A percentile compares a stretch with the other conserved stretches of the same genome.
Evolutionary conservation across 257 asterid genomes (phyloP).

Genomic region (Coffea canephora): DNA sequence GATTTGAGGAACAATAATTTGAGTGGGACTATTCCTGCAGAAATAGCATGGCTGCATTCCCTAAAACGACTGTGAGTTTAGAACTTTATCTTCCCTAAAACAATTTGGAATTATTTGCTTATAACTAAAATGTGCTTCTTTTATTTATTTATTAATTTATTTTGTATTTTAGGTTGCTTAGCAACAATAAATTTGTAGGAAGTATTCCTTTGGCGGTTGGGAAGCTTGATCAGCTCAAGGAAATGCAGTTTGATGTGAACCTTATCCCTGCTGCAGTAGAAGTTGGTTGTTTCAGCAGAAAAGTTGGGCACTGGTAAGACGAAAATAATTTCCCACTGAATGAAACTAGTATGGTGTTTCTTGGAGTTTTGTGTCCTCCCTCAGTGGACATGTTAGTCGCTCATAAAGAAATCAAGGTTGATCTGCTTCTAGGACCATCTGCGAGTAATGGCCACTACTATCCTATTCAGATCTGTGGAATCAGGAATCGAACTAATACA

Average conservation of each 20-base stretch:
- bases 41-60: constrained; percentile 59
- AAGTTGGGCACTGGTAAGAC: constrained; percentile 69
- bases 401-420: background rate
- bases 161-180: constrained; percentile 55
- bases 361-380: background rate
- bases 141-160: background rate
- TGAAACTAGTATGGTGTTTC: background rate
- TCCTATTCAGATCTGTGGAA: background rate
- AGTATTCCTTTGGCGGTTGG: constrained; percentile 64
- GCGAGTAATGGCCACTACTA: background rate
- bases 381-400: background rate
- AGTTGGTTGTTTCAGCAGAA: constrained; percentile 62
- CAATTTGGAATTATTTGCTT: background rate
- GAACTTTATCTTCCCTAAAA: background rate
- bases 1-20: constrained; percentile 72
- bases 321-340: constrained; percentile 7
- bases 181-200: constrained; percentile 69
- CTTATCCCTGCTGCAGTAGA: constrained; percentile 45
- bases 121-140: background rate
- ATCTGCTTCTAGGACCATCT: background rate
- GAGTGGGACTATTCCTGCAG: constrained; percentile 71
- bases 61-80: constrained; percentile 63
- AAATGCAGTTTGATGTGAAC: constrained; percentile 52
- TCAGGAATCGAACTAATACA: background rate
- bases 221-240: constrained; percentile 55